Conservation (phyloP, 78 protist species). For the Reticulomyxa filosa region DNA sequence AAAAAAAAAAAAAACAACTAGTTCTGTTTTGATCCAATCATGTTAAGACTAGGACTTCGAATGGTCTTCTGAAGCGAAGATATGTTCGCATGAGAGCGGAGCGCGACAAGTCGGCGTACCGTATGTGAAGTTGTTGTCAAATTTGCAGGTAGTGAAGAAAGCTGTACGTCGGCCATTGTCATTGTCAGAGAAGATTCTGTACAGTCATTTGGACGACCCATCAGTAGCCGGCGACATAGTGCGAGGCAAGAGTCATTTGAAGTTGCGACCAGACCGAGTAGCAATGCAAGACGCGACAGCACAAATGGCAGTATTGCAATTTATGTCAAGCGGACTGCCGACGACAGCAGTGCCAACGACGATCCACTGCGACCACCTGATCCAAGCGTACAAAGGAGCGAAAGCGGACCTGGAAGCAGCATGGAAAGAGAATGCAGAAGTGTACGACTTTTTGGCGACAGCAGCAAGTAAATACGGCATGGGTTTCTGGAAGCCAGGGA, state of each 20-base stretch:
- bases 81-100: no score
- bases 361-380: conserved; percentile 82
- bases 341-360: conserved; percentile 71
- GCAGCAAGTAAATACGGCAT: conserved; percentile 45
- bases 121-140: not conserved
- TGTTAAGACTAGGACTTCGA: no score
- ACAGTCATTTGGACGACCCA: conserved; percentile 61
- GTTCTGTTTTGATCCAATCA: no score
- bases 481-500: conserved; percentile 84
- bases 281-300: conserved; percentile 77
- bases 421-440: conserved; percentile 50
- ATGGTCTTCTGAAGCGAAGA: no score
- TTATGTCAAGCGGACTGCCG: conserved; percentile 67
- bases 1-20: conserved; percentile 3
- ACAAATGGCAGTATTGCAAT: conserved; percentile 83
- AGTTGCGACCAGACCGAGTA: conserved; percentile 76
- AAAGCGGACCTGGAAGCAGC: conserved; percentile 38
- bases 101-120: no score
- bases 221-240: not conserved
- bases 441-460: conserved; percentile 59
- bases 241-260: conserved; percentile 57
- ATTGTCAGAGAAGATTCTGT: conserved; percentile 59
- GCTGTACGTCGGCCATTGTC: conserved; percentile 55
- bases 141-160: conserved; percentile 9
- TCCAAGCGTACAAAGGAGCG: conserved; percentile 47